Percentiles rank a stretch among this genome's conserved stretches.
These are phyloP conservation scores for Phytophthora cactorum DNA, from an alignment of 352 stramenopile species.

Conservation along the genomic window DNA sequence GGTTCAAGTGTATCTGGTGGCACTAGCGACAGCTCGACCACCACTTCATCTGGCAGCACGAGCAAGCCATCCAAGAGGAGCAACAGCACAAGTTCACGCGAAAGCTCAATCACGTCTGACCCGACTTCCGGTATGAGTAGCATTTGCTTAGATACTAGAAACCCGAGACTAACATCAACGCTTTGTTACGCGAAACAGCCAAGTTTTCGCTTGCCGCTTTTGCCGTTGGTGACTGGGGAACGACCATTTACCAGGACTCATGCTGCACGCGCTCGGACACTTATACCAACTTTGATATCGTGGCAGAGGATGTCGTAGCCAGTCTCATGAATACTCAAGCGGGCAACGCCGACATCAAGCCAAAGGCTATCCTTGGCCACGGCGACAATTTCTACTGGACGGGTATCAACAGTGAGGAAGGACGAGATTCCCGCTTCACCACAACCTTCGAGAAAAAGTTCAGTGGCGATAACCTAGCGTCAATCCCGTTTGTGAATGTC, in stretches of 20 bases:
- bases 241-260: slow-evolving; percentile 59
- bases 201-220: slow-evolving; percentile 55
- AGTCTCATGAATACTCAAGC: slow-evolving; percentile 66
- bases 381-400: slow-evolving; percentile 76
- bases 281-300: slow-evolving; percentile 62
- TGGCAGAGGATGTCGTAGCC: slow-evolving; percentile 65
- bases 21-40: slow-evolving; percentile 10
- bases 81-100: slow-evolving; percentile 28
- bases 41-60: slow-evolving; percentile 17
- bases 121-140: slow-evolving; percentile 42
- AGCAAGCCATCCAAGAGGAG: slow-evolving; percentile 23
- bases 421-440: slow-evolving; percentile 53
- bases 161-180: background rate
- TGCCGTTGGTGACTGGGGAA: slow-evolving; percentile 79
- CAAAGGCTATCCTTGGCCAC: slow-evolving; percentile 64
- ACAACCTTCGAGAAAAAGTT: slow-evolving; percentile 68
- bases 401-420: slow-evolving; percentile 51
- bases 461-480: slow-evolving; percentile 39
- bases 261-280: slow-evolving; percentile 65
- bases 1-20: slow-evolving; percentile 8
- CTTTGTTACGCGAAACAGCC: slow-evolving; percentile 3
- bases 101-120: slow-evolving; percentile 48
- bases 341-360: slow-evolving; percentile 42
- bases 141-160: background rate
- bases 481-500: slow-evolving; percentile 64